Conservation (phyloP, 2,329 filamentous ascomycete species). For the Cytospora chrysosperma region DNA sequence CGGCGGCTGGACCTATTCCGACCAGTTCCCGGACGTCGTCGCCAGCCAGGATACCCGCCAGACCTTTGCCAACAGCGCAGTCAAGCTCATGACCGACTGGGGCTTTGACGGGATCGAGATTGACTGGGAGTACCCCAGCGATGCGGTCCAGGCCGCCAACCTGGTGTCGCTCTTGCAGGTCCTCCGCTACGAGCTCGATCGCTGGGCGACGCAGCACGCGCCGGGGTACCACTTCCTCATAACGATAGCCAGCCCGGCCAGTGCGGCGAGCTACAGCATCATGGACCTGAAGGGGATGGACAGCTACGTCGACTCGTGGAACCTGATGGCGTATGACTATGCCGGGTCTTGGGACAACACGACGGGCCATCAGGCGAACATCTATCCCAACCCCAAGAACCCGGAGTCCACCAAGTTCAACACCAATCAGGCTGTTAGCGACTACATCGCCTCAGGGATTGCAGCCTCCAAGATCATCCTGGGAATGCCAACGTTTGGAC, state of each 20-base stretch:
- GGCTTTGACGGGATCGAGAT: slow-evolving; percentile 58
- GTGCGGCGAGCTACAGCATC: slow-evolving; percentile 43
- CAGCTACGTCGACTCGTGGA: slow-evolving; percentile 51
- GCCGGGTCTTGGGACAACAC: slow-evolving; percentile 63
- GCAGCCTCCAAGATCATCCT: slow-evolving; percentile 65
- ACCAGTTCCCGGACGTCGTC: slow-evolving; percentile 64
- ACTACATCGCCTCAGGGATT: slow-evolving; percentile 62
- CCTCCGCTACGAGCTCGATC: slow-evolving; percentile 39
- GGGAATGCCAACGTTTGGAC: slow-evolving; percentile 77
- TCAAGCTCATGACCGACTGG: slow-evolving; percentile 68
- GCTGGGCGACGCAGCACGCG: slow-evolving; percentile 31
- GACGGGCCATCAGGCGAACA: slow-evolving; percentile 67
- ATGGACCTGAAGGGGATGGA: slow-evolving; percentile 49
- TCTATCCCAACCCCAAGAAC: slow-evolving; percentile 54
- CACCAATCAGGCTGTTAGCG: slow-evolving; percentile 62
- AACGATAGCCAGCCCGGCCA: slow-evolving; percentile 40
- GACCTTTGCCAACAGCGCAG: slow-evolving; percentile 66
- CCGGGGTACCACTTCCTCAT: slow-evolving; percentile 35
- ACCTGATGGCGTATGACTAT: slow-evolving; percentile 68
- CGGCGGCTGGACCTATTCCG: slow-evolving; percentile 76
- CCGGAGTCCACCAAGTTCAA: slow-evolving; percentile 64
- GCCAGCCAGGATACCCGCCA: slow-evolving; percentile 60
- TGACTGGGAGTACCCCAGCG: slow-evolving; percentile 55
- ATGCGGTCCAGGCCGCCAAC: slow-evolving; percentile 31
- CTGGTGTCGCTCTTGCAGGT: slow-evolving; percentile 44